Percentiles rank a stretch among this genome's conserved stretches.
Evolutionary conservation across 148 eudicot species (phyloP).

Genomic region (Limonium bicolor): DNA sequence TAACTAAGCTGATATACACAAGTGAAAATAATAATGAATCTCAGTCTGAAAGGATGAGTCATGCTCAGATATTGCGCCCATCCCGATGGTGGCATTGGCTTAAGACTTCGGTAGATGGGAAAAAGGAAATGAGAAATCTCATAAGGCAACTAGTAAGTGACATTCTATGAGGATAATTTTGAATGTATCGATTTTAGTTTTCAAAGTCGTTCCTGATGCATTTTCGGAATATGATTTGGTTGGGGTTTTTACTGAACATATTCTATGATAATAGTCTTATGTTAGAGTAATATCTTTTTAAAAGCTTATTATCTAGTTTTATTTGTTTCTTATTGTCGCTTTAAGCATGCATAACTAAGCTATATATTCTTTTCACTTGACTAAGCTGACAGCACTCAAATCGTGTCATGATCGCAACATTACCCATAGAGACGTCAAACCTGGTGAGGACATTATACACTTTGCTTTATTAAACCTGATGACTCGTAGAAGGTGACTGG

Average conservation of each 20-base stretch:
- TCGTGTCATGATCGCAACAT: slow-evolving; percentile 91
- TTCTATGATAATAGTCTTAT: too few species aligned
- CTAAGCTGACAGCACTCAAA: slow-evolving; percentile 81
- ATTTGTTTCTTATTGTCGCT: too few species aligned
- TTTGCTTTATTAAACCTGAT: too few species aligned
- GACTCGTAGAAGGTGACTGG: too few species aligned
- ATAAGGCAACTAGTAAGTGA: slow-evolving; percentile 74
- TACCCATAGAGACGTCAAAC: slow-evolving; percentile 97
- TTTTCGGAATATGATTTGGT: too few species aligned
- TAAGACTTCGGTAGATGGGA: slow-evolving; percentile 80
- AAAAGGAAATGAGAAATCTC: slow-evolving; percentile 60
- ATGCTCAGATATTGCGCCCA: slow-evolving; percentile 61
- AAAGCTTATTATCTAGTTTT: too few species aligned
- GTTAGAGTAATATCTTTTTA: too few species aligned
- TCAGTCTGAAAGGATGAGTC: slow-evolving; percentile 33
- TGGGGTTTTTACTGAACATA: too few species aligned
- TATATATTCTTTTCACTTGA: slow-evolving; percentile 11
- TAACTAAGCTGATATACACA: slow-evolving; percentile 90
- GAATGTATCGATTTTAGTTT: too few species aligned
- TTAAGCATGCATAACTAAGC: too few species aligned
- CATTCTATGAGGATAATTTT: background rate
- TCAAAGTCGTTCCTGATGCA: too few species aligned
- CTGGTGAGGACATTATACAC: slow-evolving; percentile 71
- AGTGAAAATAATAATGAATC: slow-evolving; percentile 38
- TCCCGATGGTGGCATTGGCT: slow-evolving; percentile 99